Conservation (phyloP, 192 early-diverging fungal species). For the Gonapodya sp. region DNA sequence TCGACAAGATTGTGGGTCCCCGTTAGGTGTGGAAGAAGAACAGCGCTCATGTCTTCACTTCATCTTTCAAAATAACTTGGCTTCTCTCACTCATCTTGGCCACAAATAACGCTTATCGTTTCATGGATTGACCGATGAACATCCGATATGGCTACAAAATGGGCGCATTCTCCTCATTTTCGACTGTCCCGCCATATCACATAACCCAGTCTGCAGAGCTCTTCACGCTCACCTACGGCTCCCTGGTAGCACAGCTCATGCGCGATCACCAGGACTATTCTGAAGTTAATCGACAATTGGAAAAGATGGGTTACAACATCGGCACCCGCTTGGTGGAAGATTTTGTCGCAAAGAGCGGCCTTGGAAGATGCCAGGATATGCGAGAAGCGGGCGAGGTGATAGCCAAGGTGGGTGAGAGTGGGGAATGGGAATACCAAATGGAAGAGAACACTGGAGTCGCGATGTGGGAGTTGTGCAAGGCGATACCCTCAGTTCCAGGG, state of each 20-base stretch:
- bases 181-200: background rate
- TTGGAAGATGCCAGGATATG: conserved; percentile 79
- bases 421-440: background rate
- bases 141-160: conserved; percentile 3
- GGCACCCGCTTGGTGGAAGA: conserved; percentile 92
- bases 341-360: conserved; percentile 70
- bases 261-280: conserved; percentile 86
- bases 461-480: too few species aligned
- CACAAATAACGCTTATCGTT: too few species aligned
- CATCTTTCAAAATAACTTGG: too few species aligned
- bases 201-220: conserved; percentile 70
- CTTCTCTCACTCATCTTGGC: background rate
- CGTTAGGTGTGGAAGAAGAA: background rate
- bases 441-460: too few species aligned
- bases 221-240: conserved; percentile 96
- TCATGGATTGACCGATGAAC: background rate
- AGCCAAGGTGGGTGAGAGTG: conserved; percentile 57
- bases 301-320: conserved; percentile 99
- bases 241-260: conserved; percentile 86
- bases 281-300: conserved; percentile 91
- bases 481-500: too few species aligned
- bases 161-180: conserved; percentile 17
- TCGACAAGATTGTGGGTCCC: conserved; percentile 83
- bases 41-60: background rate
- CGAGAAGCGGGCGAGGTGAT: conserved; percentile 86